These are phyloP conservation scores for Entomortierella chlamydospora DNA, from an alignment of 192 early-diverging fungal genomes.

Conservation along the genomic window DNA sequence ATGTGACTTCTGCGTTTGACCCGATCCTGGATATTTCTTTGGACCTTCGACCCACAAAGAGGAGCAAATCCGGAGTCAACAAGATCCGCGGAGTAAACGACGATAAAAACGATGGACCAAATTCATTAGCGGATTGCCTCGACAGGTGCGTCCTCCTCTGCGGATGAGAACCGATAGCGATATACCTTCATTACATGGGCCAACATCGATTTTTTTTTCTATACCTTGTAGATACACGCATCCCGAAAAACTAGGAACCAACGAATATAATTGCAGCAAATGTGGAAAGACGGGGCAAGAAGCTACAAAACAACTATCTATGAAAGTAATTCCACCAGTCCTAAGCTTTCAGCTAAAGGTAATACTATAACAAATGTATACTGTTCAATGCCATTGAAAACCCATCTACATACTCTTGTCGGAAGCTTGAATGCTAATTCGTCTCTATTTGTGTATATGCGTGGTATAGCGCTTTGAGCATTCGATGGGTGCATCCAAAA, in stretches of 20 bases:
- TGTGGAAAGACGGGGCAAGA: slow-evolving; percentile 71
- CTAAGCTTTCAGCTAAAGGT: slow-evolving; percentile 93
- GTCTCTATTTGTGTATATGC: too few species aligned
- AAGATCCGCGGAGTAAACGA: slow-evolving; percentile 37
- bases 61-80: slow-evolving; percentile 36
- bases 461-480: slow-evolving; percentile 84
- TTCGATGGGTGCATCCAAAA: slow-evolving; percentile 73
- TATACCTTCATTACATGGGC: too few species aligned
- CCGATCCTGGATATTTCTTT: slow-evolving; percentile 94
- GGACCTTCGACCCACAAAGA: slow-evolving; percentile 71
- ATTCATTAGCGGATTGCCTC: slow-evolving; percentile 72
- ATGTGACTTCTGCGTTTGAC: slow-evolving; percentile 83
- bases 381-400: too few species aligned
- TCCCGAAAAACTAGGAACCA: slow-evolving; percentile 79
- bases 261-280: slow-evolving; percentile 75
- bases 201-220: background rate
- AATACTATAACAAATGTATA: too few species aligned
- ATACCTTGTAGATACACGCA: slow-evolving; percentile 66
- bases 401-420: too few species aligned
- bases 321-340: slow-evolving; percentile 88
- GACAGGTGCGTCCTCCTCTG: slow-evolving; percentile 63
- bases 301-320: slow-evolving; percentile 89
- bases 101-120: slow-evolving; percentile 50
- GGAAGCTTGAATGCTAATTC: too few species aligned
- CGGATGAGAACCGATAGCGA: too few species aligned